Base-by-base conservation (phyloP, 2,329 filamentous ascomycete genomes). In the Xylaria digitata region DNA sequence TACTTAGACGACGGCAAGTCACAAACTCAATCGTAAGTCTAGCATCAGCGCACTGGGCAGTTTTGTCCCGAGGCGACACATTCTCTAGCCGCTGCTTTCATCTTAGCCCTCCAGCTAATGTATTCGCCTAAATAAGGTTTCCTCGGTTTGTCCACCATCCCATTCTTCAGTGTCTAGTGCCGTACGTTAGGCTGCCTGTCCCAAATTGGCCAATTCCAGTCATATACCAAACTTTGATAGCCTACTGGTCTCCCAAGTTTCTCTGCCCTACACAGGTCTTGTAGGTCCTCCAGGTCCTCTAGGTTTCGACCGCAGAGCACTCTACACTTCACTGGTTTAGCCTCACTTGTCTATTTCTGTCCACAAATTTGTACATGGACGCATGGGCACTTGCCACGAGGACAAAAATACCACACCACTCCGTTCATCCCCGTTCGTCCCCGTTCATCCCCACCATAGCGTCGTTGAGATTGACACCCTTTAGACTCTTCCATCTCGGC, bases 1-100 rank as follows among this genome's bases (percentile, higher is more conserved):
- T 40, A 17, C 13, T n/a, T 43, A 42, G 64, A 40, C 45, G 3
- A 32, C 58, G 58, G 64, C 59, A 63, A 23, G 59, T 15, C 54
- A 30, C n/a, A 54, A 66, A 66, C 64, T 63, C 48, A 63, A 66
- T 66, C 63, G 64, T 55, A 59, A 50, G 64, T 63, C 48, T 49
- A 63, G 45, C 48, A 58, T 48, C 53, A 58, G 37, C 21, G 19
- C 48, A 13, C 43, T 37, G 45, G 42, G 37, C 45, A 34, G 17
- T 26, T 19, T 26, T 49, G 40, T 30, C 30, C 57, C 61, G 40
- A 21, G 23, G 46, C n/a, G 23, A 43, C 37, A 19, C 4, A 26
- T 42, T n/a, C 34, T 48, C 55, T 30, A 43, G 49, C 42, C 49
- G 42, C 63, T 26, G 40, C 52, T 46, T 62, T 57, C 57, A 53